phyloP scores from a whole-genome alignment of 2,329 filamentous ascomycete species.

The Pseudogymnoascus sp. region DNA sequence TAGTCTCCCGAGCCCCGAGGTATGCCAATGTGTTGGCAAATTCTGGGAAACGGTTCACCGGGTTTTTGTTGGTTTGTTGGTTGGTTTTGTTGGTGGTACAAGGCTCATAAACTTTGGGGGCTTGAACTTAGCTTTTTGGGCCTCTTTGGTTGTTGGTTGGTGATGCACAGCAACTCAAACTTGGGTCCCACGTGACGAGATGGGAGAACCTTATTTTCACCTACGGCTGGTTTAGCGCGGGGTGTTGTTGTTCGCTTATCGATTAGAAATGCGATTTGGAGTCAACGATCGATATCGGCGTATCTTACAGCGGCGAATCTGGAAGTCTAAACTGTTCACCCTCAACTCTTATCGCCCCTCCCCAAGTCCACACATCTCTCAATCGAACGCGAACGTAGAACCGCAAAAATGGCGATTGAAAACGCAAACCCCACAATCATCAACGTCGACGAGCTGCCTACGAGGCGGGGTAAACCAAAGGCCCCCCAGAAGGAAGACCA shows the following conservation, averaged over 20 bases:
- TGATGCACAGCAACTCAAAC: not conserved
- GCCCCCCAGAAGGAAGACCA: conserved; percentile 32
- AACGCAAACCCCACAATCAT: conserved; percentile 94
- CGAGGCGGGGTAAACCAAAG: conserved; percentile 50
- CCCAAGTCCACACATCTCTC: not conserved
- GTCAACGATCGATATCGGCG: not conserved
- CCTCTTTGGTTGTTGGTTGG: not conserved
- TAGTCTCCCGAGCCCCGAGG: not conserved
- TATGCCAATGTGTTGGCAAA: not conserved
- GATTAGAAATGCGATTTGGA: not conserved
- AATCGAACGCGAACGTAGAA: not conserved
- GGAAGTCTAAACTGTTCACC: not conserved
- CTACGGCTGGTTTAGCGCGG: not conserved
- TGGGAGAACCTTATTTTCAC: not conserved
- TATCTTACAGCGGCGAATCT: not conserved
- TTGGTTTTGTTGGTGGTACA: not conserved
- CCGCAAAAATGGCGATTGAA: conserved; percentile 31
- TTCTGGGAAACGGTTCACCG: too few species aligned
- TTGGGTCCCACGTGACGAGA: not conserved
- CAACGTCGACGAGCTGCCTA: conserved; percentile 79
- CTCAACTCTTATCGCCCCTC: not conserved
- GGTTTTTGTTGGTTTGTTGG: not conserved
- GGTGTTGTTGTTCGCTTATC: not conserved
- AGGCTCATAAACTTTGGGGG: not conserved
- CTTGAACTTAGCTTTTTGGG: not conserved